Conservation (phyloP, 805 yeast genomes). For the Candida sithepensis region DNA sequence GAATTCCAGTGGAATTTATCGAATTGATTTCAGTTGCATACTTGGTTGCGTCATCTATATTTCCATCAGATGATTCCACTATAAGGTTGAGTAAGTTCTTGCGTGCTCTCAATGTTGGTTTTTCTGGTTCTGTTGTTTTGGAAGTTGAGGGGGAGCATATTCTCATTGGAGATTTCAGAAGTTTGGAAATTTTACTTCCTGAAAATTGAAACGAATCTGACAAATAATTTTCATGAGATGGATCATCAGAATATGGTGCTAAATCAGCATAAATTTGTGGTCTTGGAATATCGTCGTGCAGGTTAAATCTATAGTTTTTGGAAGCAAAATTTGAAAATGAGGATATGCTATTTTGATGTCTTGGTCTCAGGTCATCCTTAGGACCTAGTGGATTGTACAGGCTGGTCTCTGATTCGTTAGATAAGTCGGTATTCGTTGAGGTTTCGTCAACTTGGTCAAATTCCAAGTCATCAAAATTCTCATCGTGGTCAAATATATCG, state of each 20-base stretch:
- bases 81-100: conserved; percentile 40
- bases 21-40: conserved; percentile 69
- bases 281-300: conserved; percentile 1
- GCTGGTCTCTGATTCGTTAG: background rate
- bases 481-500: conserved; percentile 19
- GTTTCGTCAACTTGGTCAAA: conserved; percentile 14
- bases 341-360: background rate
- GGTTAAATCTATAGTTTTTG: conserved; percentile 1
- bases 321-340: background rate
- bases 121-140: conserved; percentile 23
- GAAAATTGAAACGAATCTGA: background rate
- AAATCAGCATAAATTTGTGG: conserved; percentile 1
- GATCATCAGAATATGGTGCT: background rate
- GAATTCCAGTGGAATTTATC: conserved; percentile 57
- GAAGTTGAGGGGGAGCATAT: conserved; percentile 39
- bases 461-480: conserved; percentile 19
- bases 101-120: conserved; percentile 32
- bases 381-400: background rate
- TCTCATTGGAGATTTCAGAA: conserved; percentile 35
- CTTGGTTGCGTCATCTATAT: conserved; percentile 58
- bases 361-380: background rate
- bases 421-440: background rate
- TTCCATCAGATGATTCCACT: conserved; percentile 62
- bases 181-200: background rate
- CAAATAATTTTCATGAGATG: background rate